Percentiles rank a stretch among this genome's conserved stretches.
Evolutionary conservation across 768 basidiomycete genomes (phyloP).

Genomic region (Suillus subalutaceus): DNA sequence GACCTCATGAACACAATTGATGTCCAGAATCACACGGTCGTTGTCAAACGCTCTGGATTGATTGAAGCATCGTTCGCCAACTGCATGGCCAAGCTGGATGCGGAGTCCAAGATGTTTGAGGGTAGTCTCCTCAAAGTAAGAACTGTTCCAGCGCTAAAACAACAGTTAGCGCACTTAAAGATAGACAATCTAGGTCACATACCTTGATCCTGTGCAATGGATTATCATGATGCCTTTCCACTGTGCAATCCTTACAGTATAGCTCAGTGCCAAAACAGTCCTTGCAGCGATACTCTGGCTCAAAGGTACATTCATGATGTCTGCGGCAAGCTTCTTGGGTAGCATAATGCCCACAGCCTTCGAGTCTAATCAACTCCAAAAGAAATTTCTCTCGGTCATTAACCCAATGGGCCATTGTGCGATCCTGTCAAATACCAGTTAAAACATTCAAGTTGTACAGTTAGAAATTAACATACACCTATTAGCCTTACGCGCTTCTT

Average conservation of each 20-base stretch:
- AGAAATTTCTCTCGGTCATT: neutral
- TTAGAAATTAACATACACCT: neutral
- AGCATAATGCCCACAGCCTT: slow-evolving; percentile 7
- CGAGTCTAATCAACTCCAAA: neutral
- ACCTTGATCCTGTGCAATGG: slow-evolving; percentile 12
- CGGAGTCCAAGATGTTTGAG: slow-evolving; percentile 20
- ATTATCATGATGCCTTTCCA: neutral
- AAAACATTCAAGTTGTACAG: too few species aligned
- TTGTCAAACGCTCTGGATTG: neutral
- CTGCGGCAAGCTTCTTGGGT: too few species aligned
- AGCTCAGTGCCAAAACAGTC: slow-evolving; percentile 1
- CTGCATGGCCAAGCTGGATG: slow-evolving; percentile 25
- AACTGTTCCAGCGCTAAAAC: slow-evolving; percentile 9
- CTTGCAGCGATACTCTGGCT: neutral
- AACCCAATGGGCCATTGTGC: neutral
- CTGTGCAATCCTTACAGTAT: slow-evolving; percentile 1
- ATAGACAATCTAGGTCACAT: neutral
- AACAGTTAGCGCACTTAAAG: neutral
- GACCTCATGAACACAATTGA: slow-evolving; percentile 25
- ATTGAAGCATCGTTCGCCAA: slow-evolving; percentile 10
- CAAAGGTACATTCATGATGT: neutral
- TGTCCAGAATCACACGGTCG: slow-evolving; percentile 21
- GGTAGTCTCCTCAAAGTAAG: slow-evolving; percentile 12
- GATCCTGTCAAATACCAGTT: neutral
- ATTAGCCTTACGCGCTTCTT: neutral